phyloP scores from a whole-genome alignment of 2,329 filamentous ascomycete genomes.

The Emmonsiellopsis sp. region DNA sequence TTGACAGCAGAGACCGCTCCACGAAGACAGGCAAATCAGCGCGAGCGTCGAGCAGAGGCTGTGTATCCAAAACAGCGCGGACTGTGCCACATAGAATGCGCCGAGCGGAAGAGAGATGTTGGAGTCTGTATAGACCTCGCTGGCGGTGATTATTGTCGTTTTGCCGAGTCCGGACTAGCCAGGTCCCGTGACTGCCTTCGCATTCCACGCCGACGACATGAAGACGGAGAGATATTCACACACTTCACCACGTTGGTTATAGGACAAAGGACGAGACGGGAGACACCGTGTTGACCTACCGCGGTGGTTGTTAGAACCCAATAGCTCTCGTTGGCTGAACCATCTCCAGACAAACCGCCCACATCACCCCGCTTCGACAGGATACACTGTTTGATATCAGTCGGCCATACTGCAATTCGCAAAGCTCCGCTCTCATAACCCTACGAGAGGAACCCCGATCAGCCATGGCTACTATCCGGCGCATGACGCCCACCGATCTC shows the following conservation, averaged over 20 bases:
- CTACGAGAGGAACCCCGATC: background rate
- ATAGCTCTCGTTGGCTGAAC: no score
- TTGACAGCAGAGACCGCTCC: background rate
- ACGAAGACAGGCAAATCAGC: background rate
- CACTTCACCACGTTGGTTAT: no score
- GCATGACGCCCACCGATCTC: slow-evolving; percentile 75
- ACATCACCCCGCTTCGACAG: background rate
- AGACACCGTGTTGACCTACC: no score
- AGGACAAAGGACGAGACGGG: no score
- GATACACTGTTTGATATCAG: background rate
- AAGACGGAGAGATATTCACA: no score
- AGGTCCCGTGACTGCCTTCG: background rate
- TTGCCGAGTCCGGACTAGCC: background rate
- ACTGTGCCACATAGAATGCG: background rate
- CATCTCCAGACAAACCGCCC: background rate
- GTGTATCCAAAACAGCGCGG: background rate
- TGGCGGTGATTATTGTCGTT: background rate
- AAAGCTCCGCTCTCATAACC: background rate
- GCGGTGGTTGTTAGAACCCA: no score
- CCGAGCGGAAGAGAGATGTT: background rate
- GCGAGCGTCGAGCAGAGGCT: background rate
- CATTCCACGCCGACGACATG: no score
- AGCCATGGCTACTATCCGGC: slow-evolving; percentile 71
- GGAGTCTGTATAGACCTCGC: background rate
- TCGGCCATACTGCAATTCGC: background rate